These are phyloP conservation scores for Lodderomyces jiufengensis DNA, from an alignment of 1,139 yeast genomes.

Conservation along the genomic window DNA sequence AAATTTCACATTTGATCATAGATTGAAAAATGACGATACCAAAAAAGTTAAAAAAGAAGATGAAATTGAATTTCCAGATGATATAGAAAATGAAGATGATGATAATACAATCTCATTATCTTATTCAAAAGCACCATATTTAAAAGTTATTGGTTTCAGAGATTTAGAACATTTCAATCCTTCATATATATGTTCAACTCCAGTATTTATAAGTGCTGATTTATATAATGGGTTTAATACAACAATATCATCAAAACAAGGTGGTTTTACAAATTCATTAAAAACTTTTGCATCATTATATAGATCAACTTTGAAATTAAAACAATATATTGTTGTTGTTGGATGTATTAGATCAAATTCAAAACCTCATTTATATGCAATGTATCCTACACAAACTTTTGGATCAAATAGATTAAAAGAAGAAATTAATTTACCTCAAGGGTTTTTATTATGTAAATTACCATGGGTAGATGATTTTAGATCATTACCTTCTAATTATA, in stretches of 20 bases:
- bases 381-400: constrained; percentile 50
- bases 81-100: constrained; percentile 18
- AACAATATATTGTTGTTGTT: constrained; percentile 67
- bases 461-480: constrained; percentile 68
- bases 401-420: constrained; percentile 16
- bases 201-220: constrained; percentile 56
- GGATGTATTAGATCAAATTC: constrained; percentile 58
- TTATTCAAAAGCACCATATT: constrained; percentile 33
- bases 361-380: constrained; percentile 55
- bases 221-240: constrained; percentile 28
- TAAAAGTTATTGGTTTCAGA: constrained; percentile 67
- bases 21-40: constrained; percentile 25
- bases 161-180: constrained; percentile 41
- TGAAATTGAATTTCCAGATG: constrained; percentile 12
- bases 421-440: constrained; percentile 45
- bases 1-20: constrained; percentile 36
- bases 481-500: constrained; percentile 34
- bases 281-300: constrained; percentile 67
- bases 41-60: constrained; percentile 18
- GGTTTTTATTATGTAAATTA: constrained; percentile 55
- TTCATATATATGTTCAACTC: constrained; percentile 49
- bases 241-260: constrained; percentile 14
- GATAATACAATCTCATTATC: constrained; percentile 7
- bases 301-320: constrained; percentile 50
- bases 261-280: constrained; percentile 57